Conservation (phyloP, 768 basidiomycete species). For the Termitomyces sp. region DNA sequence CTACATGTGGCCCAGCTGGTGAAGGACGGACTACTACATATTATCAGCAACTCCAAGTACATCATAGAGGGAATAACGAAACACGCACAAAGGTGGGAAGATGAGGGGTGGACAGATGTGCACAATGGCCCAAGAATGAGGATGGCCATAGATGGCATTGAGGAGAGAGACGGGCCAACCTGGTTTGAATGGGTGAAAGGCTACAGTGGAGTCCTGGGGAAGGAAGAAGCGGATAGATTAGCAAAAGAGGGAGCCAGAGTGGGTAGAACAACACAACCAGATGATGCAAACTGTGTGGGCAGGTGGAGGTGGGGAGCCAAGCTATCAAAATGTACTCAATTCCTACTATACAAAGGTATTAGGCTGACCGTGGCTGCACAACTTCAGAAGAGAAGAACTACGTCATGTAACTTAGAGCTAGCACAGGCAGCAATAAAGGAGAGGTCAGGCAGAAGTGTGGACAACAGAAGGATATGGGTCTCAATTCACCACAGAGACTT, state of each 20-base stretch:
- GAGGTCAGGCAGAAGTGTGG: neutral
- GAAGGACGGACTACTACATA: neutral
- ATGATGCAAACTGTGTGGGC: neutral
- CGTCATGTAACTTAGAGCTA: neutral
- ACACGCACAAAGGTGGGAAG: neutral
- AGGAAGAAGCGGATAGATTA: neutral
- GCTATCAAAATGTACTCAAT: neutral
- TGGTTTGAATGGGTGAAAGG: neutral
- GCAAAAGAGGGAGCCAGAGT: neutral
- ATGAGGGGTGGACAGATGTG: neutral
- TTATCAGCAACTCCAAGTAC: neutral
- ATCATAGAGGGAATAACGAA: neutral
- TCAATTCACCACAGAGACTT: neutral
- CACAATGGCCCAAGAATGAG: neutral
- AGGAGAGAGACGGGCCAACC: neutral
- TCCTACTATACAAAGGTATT: neutral
- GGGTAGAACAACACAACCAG: neutral
- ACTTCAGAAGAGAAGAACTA: fast-evolving
- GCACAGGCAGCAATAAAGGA: neutral
- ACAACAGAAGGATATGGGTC: neutral
- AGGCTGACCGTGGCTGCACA: fast-evolving
- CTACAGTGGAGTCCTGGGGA: neutral
- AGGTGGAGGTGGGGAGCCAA: neutral
- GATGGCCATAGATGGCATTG: neutral
- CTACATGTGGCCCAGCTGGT: neutral